Percentiles rank a stretch among this genome's conserved stretches.
Evolutionary conservation across 176 grass and related monocot genomes (phyloP).

Genomic region (Avena eriantha): DNA sequence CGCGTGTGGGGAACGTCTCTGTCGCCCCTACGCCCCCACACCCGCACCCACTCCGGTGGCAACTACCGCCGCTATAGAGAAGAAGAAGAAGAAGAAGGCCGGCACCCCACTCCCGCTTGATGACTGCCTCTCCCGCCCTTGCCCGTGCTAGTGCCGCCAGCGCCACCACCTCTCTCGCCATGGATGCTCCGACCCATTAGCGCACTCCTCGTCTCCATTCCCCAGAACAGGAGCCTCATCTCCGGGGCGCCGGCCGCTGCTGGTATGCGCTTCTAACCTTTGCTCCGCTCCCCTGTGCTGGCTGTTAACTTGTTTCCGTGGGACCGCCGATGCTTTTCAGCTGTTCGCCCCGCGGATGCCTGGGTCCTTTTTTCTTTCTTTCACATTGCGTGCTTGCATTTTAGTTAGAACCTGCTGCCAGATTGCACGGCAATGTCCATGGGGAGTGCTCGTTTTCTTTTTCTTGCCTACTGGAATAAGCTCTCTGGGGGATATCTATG

Average conservation of each 20-base stretch:
- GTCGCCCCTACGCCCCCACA: no score
- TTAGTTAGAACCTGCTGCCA: neutral
- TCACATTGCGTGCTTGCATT: neutral
- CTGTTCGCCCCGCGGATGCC: neutral
- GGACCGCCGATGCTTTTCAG: neutral
- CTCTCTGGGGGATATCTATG: neutral
- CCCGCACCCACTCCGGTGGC: no score
- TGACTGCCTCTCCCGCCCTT: no score
- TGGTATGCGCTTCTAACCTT: neutral
- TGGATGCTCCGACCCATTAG: no score
- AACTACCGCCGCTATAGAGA: no score
- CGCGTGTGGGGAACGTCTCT: no score
- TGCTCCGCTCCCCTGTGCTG: neutral
- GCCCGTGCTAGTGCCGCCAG: no score
- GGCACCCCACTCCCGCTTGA: no score
- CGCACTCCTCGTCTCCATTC: neutral
- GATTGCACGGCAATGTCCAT: neutral
- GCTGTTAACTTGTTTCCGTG: neutral
- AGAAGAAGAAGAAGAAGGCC: no score
- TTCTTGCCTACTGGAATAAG: neutral
- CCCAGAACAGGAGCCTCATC: neutral
- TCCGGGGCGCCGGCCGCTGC: neutral
- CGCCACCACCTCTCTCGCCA: no score
- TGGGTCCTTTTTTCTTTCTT: neutral
- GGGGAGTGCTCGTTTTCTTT: neutral